Evolutionary conservation across 1,284 basidiomycete genomes (phyloP).

Genomic region (Meira nashicola): DNA sequence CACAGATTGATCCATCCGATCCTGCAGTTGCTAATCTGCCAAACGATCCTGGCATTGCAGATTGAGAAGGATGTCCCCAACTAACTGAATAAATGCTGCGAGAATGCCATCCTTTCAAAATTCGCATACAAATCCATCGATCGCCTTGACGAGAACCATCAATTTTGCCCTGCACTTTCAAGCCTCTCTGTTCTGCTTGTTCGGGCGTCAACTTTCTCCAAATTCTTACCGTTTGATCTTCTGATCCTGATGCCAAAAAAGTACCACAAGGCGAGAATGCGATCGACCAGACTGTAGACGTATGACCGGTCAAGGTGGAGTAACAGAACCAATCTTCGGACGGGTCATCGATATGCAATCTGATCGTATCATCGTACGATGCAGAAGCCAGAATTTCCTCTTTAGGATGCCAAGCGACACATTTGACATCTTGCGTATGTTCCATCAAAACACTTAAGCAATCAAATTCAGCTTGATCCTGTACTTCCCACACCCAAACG

Average conservation of each 20-base stretch:
- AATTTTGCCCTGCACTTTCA: constrained; percentile 37
- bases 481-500: constrained; percentile 95
- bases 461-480: constrained; percentile 76
- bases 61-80: constrained; percentile 59
- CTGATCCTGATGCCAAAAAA: constrained; percentile 74
- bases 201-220: constrained; percentile 54
- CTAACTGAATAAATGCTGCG: constrained; percentile 73
- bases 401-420: constrained; percentile 85
- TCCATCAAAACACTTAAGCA: constrained; percentile 95
- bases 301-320: constrained; percentile 71
- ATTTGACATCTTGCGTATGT: constrained; percentile 94
- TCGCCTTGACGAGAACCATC: constrained; percentile 45
- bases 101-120: constrained; percentile 58
- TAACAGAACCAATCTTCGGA: constrained; percentile 91
- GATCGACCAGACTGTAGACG: constrained; percentile 81
- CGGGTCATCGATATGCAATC: constrained; percentile 88
- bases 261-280: constrained; percentile 71
- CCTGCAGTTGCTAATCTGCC: constrained; percentile 73
- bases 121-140: constrained; percentile 51
- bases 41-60: constrained; percentile 48
- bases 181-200: constrained; percentile 42
- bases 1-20: constrained; percentile 69
- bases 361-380: constrained; percentile 95
- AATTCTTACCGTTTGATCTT: constrained; percentile 67
- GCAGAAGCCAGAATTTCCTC: constrained; percentile 95